Conservation (phyloP, 768 basidiomycete genomes). For the Fibroporia radiculosa region DNA sequence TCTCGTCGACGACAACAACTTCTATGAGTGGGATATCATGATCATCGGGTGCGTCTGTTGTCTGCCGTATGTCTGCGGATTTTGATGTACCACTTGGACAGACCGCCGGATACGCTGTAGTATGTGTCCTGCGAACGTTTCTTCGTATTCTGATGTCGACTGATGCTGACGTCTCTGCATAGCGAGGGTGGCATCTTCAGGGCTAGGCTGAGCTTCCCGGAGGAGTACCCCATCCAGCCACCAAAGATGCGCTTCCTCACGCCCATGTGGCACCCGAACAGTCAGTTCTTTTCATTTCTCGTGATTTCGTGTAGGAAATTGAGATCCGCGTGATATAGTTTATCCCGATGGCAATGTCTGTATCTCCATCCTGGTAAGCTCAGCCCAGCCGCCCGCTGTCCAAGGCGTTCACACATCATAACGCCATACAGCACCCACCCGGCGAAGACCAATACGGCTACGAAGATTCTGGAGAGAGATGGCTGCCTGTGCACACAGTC, state of each 20-base stretch:
- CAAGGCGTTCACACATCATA: constrained; percentile 1
- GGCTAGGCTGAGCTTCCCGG: constrained; percentile 82
- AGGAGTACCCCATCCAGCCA: constrained; percentile 83
- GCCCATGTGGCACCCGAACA: constrained; percentile 97
- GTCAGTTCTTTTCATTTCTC: constrained; percentile 38
- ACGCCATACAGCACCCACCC: constrained; percentile 66
- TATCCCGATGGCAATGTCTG: constrained; percentile 91
- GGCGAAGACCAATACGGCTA: constrained; percentile 97
- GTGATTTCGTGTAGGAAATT: not conserved
- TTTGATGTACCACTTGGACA: constrained; percentile 23
- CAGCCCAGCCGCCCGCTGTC: not conserved
- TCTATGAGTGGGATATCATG: constrained; percentile 95
- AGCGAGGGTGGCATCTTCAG: constrained; percentile 97
- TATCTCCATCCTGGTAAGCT: constrained; percentile 83
- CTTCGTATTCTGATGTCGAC: not conserved
- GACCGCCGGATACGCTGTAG: constrained; percentile 92
- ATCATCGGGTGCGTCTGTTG: constrained; percentile 74
- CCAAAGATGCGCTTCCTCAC: constrained; percentile 97
- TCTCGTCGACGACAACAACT: constrained; percentile 88
- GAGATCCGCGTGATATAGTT: constrained; percentile 41
- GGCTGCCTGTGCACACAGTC: constrained; percentile 96
- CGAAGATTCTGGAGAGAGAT: constrained; percentile 93
- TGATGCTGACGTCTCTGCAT: constrained; percentile 17
- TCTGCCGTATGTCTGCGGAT: not conserved
- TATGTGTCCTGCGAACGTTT: constrained; percentile 32